Evolutionary conservation across 495 filamentous ascomycete species (phyloP).

Genomic region (Poronia punctata): DNA sequence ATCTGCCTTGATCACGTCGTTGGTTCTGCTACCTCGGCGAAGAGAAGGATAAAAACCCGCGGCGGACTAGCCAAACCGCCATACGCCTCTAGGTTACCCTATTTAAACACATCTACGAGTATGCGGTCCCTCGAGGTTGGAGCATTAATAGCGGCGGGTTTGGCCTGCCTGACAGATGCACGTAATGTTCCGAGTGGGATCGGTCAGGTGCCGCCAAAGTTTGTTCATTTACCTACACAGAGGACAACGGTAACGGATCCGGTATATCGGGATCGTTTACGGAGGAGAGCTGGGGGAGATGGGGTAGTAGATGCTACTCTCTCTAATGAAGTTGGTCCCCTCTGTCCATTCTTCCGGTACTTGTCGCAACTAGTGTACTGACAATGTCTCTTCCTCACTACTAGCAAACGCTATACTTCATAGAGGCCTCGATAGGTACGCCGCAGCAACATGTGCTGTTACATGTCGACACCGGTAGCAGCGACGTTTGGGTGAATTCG

Average conservation of each 20-base stretch:
- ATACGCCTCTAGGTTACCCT: no score
- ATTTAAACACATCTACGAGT: no score
- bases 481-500: conserved; percentile 84
- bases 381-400: no score
- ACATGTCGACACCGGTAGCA: conserved; percentile 78
- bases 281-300: conserved; percentile 34
- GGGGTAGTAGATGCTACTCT: conserved; percentile 32
- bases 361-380: conserved; percentile 9
- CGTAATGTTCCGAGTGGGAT: conserved; percentile 20
- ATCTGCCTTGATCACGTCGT: no score
- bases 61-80: no score
- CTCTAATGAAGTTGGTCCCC: conserved; percentile 40
- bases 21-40: conserved; percentile 2
- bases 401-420: conserved; percentile 61
- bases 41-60: conserved; percentile 5
- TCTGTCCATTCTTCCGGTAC: background rate
- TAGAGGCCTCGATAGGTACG: conserved; percentile 66
- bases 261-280: conserved; percentile 34
- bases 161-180: conserved; percentile 11
- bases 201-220: conserved; percentile 25
- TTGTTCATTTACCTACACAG: conserved; percentile 42
- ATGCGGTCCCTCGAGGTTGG: conserved; percentile 1
- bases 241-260: conserved; percentile 36
- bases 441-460: conserved; percentile 57
- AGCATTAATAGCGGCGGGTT: background rate